phyloP scores from a whole-genome alignment of 176 grass and related monocot species.

The Otatea glauca region DNA sequence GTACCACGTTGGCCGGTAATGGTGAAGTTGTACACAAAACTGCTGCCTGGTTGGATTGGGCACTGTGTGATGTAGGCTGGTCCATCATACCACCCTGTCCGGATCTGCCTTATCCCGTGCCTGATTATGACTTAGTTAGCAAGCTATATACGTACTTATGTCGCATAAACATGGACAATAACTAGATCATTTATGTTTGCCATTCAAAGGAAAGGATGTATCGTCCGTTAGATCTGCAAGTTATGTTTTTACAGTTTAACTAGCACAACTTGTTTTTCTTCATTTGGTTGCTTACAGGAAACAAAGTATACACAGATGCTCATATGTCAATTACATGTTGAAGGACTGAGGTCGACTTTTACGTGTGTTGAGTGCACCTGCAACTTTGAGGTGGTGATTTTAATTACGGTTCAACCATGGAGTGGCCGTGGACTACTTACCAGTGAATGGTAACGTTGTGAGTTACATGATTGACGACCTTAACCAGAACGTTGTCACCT shows the following conservation, averaged over 20 bases:
- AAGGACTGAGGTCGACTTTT: no score
- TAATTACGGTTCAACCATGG: not conserved
- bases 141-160: not conserved
- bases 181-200: not conserved
- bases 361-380: not conserved
- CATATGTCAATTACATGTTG: no score
- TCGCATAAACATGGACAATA: not conserved
- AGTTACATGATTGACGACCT: constrained; percentile 66
- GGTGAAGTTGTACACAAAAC: constrained; percentile 64
- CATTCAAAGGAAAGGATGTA: not conserved
- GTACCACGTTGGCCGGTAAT: constrained; percentile 60
- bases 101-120: constrained; percentile 55
- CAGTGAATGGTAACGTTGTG: constrained; percentile 77
- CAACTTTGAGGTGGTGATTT: constrained; percentile 16
- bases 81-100: constrained; percentile 58
- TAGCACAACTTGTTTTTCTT: constrained; percentile 21
- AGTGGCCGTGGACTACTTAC: constrained; percentile 40
- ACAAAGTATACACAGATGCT: not conserved
- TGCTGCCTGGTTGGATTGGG: constrained; percentile 58
- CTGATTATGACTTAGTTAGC: constrained; percentile 29
- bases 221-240: not conserved
- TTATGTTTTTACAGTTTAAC: not conserved
- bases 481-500: constrained; percentile 68
- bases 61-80: no score
- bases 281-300: constrained; percentile 19